phyloP scores from a whole-genome alignment of 768 basidiomycete genomes.

The Termitomyces sp. region DNA sequence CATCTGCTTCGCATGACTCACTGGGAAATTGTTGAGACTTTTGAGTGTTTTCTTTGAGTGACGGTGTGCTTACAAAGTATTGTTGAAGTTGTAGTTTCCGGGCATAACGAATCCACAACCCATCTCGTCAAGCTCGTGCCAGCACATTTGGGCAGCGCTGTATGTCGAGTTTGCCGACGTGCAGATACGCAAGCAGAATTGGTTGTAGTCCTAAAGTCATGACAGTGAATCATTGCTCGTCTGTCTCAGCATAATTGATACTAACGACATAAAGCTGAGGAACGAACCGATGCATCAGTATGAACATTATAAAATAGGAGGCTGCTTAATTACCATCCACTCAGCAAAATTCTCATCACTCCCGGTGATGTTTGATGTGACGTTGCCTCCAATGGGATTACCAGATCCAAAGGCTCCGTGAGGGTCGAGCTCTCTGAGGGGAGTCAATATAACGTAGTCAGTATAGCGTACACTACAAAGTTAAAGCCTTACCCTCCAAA shows the following conservation, averaged over 20 bases:
- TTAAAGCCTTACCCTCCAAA: constrained; percentile 28
- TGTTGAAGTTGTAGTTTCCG: constrained; percentile 37
- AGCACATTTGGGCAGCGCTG: constrained; percentile 36
- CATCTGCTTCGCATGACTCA: constrained; percentile 39
- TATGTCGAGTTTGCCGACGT: constrained; percentile 40
- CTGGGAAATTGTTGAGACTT: constrained; percentile 12
- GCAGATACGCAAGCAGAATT: constrained; percentile 39
- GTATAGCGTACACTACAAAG: not conserved
- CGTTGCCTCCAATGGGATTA: constrained; percentile 42
- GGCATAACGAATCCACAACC: constrained; percentile 44
- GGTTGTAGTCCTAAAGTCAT: constrained; percentile 23
- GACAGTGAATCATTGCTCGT: not conserved
- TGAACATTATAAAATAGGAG: not conserved
- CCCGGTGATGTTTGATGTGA: constrained; percentile 37
- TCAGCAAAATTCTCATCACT: constrained; percentile 31
- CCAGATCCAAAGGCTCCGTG: constrained; percentile 36
- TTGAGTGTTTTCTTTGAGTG: not conserved
- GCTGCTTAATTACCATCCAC: constrained; percentile 32
- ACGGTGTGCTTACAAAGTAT: constrained; percentile 30
- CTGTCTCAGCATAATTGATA: not conserved
- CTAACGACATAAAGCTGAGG: constrained; percentile 27
- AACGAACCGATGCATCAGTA: not conserved
- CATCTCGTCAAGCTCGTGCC: constrained; percentile 42
- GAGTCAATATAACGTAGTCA: not conserved
- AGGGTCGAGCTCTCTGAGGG: constrained; percentile 36